A percentile compares a stretch with the other conserved stretches of the same genome.
phyloP scores from a whole-genome alignment of 768 basidiomycete species.

The Boletellus ananiceps region DNA sequence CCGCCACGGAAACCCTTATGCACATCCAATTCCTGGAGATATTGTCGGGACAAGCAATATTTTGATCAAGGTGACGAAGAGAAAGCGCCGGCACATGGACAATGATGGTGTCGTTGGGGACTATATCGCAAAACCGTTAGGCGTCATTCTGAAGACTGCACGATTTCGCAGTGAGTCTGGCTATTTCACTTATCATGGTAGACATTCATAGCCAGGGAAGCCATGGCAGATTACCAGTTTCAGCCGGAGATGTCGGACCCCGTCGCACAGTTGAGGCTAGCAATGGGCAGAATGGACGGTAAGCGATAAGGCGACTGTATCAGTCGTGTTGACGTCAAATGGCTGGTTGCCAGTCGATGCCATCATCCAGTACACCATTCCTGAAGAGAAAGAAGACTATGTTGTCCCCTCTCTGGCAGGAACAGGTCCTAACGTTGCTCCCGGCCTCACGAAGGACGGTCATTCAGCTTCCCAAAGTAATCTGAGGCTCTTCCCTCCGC shows the following conservation, averaged over 20 bases:
- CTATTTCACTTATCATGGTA: not conserved
- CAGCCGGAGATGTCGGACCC: conserved; percentile 71
- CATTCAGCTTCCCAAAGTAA: conserved; percentile 41
- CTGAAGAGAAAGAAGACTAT: conserved; percentile 66
- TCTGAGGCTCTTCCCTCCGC: conserved; percentile 80
- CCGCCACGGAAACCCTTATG: conserved; percentile 67
- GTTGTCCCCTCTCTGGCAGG: conserved; percentile 29
- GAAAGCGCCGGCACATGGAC: conserved; percentile 47
- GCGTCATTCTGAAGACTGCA: conserved; percentile 74
- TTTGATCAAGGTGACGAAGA: conserved; percentile 78
- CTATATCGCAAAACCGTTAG: conserved; percentile 70
- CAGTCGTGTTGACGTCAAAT: not conserved
- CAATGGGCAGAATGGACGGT: conserved; percentile 86
- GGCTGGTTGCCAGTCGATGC: conserved; percentile 52
- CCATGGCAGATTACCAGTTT: conserved; percentile 93
- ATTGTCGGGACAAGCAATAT: conserved; percentile 73
- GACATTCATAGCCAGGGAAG: conserved; percentile 38
- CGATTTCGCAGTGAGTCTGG: conserved; percentile 78
- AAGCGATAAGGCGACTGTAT: conserved; percentile 12
- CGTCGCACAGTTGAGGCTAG: conserved; percentile 58
- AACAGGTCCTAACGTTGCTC: conserved; percentile 49
- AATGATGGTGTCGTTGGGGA: conserved; percentile 46
- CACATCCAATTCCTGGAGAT: conserved; percentile 83
- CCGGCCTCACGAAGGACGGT: conserved; percentile 29
- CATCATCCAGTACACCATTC: conserved; percentile 65